These are phyloP conservation scores for Arachis stenosperma DNA, from an alignment of 306 rosid species.

Conservation along the genomic window DNA sequence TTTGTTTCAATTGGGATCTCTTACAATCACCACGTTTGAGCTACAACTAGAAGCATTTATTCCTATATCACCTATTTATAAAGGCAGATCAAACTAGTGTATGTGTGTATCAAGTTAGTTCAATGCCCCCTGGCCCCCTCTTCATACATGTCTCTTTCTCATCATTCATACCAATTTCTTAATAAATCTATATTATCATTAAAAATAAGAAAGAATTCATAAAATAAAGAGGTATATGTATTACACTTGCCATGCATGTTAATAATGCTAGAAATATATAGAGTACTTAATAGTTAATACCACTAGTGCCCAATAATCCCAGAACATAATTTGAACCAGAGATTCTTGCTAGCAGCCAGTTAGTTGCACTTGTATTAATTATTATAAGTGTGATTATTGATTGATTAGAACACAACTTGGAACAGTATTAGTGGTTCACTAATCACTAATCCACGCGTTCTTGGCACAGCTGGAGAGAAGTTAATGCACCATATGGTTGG, in stretches of 20 bases:
- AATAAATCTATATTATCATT: too few relatives aligned
- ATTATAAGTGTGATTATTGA: too few relatives aligned
- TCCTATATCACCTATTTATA: constrained; percentile 31
- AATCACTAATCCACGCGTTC: not conserved
- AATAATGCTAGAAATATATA: too few relatives aligned
- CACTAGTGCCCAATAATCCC: too few relatives aligned
- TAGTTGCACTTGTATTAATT: too few relatives aligned
- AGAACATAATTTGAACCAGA: too few relatives aligned
- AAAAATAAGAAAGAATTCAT: too few relatives aligned
- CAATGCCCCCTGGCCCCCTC: not conserved
- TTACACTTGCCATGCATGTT: too few relatives aligned
- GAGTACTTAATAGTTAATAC: too few relatives aligned
- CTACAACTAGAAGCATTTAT: constrained; percentile 5
- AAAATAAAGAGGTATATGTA: too few relatives aligned
- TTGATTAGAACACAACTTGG: not conserved
- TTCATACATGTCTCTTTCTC: not conserved
- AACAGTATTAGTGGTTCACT: not conserved
- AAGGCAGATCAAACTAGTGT: not conserved
- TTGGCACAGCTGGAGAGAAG: constrained; percentile 13
- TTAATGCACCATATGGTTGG: constrained; percentile 29
- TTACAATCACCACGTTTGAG: not conserved
- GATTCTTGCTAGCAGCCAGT: too few relatives aligned
- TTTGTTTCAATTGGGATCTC: not conserved
- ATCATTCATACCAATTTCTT: not conserved
- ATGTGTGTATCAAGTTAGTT: not conserved